phyloP scores from a whole-genome alignment of 805 yeast species.

The Suhomyces tanzawaensis region DNA sequence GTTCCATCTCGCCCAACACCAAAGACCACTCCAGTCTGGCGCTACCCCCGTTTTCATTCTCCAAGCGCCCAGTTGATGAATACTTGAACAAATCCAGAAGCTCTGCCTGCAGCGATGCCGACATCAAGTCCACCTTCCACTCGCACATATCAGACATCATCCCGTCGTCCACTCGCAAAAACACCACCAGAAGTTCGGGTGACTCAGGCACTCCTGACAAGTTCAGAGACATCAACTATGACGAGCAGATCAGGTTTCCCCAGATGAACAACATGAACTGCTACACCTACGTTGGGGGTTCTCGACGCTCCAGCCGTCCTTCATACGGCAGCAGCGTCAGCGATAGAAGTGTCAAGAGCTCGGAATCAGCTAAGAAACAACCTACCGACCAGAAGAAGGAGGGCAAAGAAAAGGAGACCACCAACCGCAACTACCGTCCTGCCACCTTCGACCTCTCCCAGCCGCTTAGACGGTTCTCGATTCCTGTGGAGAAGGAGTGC shows the following conservation, averaged over 20 bases:
- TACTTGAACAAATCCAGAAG: constrained; percentile 3
- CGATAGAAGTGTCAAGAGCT: not conserved
- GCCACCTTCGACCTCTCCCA: constrained; percentile 47
- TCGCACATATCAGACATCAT: constrained; percentile 29
- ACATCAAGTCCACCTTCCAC: constrained; percentile 11
- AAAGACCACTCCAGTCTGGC: constrained; percentile 2
- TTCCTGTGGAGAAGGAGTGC: constrained; percentile 13
- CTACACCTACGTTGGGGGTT: constrained; percentile 18
- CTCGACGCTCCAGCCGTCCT: constrained; percentile 1
- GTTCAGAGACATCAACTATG: constrained; percentile 36
- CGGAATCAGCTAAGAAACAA: not conserved
- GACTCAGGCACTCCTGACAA: not conserved
- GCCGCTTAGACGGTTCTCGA: constrained; percentile 36
- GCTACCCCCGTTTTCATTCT: constrained; percentile 29
- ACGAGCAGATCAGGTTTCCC: constrained; percentile 56
- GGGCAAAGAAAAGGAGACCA: not conserved
- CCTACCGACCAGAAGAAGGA: not conserved
- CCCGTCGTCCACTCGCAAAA: constrained; percentile 10
- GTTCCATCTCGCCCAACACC: not conserved
- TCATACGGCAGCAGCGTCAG: constrained; percentile 3
- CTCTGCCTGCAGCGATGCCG: not conserved
- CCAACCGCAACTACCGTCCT: constrained; percentile 32
- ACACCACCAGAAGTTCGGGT: not conserved
- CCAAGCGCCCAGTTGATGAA: constrained; percentile 27
- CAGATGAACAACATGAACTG: constrained; percentile 41